Base-by-base conservation (phyloP, 1,284 basidiomycete genomes). In the Naganishia cerealis region DNA sequence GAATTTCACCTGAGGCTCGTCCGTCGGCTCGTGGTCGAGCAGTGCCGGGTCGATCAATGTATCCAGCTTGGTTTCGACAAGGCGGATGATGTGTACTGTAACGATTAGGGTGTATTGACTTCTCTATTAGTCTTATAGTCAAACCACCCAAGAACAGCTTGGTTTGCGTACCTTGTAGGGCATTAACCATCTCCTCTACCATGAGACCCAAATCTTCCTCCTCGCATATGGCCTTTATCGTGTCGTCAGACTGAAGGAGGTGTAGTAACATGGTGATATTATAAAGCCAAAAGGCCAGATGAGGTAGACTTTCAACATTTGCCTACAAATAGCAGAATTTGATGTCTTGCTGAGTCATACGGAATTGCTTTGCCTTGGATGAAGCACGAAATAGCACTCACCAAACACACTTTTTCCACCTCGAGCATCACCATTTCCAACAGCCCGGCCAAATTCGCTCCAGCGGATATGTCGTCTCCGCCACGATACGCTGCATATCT, bases 281-380 rank as follows among this genome's bases (percentile, higher is more conserved):
- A 81, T 92, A 92, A 50, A 96, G 82, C 95, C 96, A 99, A 79
- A 97, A 98, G 26, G 93, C 86, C 26, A 95, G 85, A 73, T 87
- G 87, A 3, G 91, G 88, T 59, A 97, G 82, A 75, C 97, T 91
- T 72, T 95, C 92, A 42, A 89, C 52, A 66, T 39, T 54, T 55
- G 33, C 48, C 39, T 46, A 59, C 6, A 15, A 21, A 33, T 3
- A n/a, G 15, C 16, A 16, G 24, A 7, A n/a, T 13, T 29, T 21
- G n/a, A 36, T 6, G 36, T 16, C 39, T 0, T 39, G 24, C 21
- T 24, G 52, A 16, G 42, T 62, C 26, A 29, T 1, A 8, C 10
- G 18, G 16, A 7, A 24, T 15, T 8, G 16, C 2, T 33, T 33
- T 33, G 29, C 29, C 29, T 33, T 33, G 6, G 29, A 33, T 33